Evolutionary conservation across 1,284 basidiomycete species (phyloP), one percentile per base, ranked within the genome.

Genomic region (Bjerkandera adusta): DNA sequence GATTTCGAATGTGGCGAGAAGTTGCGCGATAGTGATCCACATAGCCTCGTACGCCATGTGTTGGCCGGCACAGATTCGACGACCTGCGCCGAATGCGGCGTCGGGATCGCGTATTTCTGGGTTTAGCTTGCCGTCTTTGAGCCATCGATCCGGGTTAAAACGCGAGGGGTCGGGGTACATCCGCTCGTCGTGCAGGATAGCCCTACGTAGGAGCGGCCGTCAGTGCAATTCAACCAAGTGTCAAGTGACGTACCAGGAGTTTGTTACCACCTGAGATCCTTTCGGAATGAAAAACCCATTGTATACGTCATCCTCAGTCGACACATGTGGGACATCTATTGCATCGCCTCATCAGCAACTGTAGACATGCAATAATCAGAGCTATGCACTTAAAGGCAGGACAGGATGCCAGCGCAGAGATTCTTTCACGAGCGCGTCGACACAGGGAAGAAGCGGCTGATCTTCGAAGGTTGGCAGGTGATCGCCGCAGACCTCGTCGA

Each of bases 201-300:
- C 62, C 63, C 64, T 65, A 18, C 30, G 8, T 33, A 37, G n/a
- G 3, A 32, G 10, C 35, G 26, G n/a, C 13, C 7, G 13, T 20
- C 15, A 36, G 33, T 65, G 61, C 13, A 66, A 52, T n/a, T 32
- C n/a, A n/a, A n/a, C n/a, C n/a, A n/a, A n/a, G n/a, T n/a, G n/a
- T n/a, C n/a, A n/a, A 27, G 4, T 24, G 18, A 63, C 54, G 40
- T 27, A 65, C 68, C 72, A 75, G 15, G 69, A 59, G 50, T 76
- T 76, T 3, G 70, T 65, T 18, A 76, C 52, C 22, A 74, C 56
- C 13, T 66, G 63, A 8, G 72, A 69, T 11, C 70, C 73, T 47
- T 66, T 67, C 3, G 73, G 73, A 41, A 77, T 71, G 34, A 59
- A 61, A 52, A 70, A 73, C 11, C 72, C 73, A 22, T 60, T 48